Base-by-base conservation (phyloP, 805 yeast species). In the Wickerhamiella musiphila region DNA sequence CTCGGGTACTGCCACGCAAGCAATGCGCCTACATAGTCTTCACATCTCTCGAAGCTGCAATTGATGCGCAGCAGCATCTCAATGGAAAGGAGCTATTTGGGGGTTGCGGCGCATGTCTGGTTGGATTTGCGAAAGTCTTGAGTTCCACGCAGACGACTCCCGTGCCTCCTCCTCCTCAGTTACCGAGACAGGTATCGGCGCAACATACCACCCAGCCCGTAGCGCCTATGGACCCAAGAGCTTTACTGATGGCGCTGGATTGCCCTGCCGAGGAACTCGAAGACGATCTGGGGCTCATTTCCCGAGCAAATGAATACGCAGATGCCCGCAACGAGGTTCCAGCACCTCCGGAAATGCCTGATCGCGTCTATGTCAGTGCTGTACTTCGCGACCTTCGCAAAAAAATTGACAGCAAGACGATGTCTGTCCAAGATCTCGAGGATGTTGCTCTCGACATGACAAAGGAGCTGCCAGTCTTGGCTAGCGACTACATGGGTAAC, bases 401-500 rank as follows among this genome's bases (percentile, higher is more conserved):
- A 52, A 57, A 61, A 19, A 60, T 78, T 35, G 84, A 77, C 49
- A 54, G 63, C 6, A 68, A 70, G 31, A 45, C 51, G 7, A 49
- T 71, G 39, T 42, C 73, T 2, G 67, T 64, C 36, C 50, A 63
- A 9, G 93, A 81, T 40, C 63, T 82, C 28, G 95, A 84, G 50
- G 83, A 73, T 40, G 57, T 82, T 23, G 82, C 92, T 5, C 49
- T 82, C 33, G 77, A 82, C 4, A 79, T 86, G 84, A 57, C 78
- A 37, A 76, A 70, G 37, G 95, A 90, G 53, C 64, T 90, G 36
- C 93, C 95, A 2, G 93, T 81, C 48, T 61, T 90, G 32, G 72
- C 94, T 18, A 73, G 86, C 33, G 98, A 90, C 55, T 90, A 90
- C 49, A 60, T 90, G 34, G 98, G 98, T 14, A 90, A 90, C 51